Base-by-base conservation (phyloP, 2,329 filamentous ascomycete species). In the Diaporthe caulivora region DNA sequence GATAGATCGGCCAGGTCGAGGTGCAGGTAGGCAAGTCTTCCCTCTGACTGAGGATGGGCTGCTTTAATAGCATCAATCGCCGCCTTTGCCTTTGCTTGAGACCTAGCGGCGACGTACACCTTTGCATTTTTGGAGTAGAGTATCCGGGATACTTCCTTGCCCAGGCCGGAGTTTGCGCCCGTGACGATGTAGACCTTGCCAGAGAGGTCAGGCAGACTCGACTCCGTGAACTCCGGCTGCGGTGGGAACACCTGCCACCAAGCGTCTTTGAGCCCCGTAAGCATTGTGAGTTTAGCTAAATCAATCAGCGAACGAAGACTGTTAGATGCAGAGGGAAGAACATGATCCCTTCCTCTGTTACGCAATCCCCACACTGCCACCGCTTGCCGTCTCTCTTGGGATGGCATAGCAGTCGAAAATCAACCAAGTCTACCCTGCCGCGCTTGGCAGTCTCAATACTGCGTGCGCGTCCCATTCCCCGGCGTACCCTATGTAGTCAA, bases 101-200 rank as follows among this genome's bases (percentile, higher is more conserved):
- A 83, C 60, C 87, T 84, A 2, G 83, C 83, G 3, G 85, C 86
- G 47, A 88, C 76, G 76, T 88, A 89, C 29, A 89, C 84, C 8
- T 81, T 87, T 31, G 80, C 86, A 68, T 86, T 85, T n/a, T 81
- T 82, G 4, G 79, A 77, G 78, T 89, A 89, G 15, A 90, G 81
- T 8, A 89, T 83, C 40, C 82, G 82, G 60, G 79, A 80, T 15
- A 89, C 80, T 74, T 87, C 85, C 58, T 83, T 81, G 17, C 87
- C 87, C 5, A 87, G 80, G 86, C 73, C 73, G 9, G 62, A 53
- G 47, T 51, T 72, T n/a, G 62, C 62, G 3, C 73, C 73, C 18
- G 73, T 89, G 13, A 89, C 83, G 65, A 89, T 84, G 79, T 82
- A 84, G 37, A 78, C 77, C 78, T 80, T 83, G 76, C 82, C 84